Base-by-base conservation (phyloP, 1,284 basidiomycete species). In the Salmacisia buchloeana region DNA sequence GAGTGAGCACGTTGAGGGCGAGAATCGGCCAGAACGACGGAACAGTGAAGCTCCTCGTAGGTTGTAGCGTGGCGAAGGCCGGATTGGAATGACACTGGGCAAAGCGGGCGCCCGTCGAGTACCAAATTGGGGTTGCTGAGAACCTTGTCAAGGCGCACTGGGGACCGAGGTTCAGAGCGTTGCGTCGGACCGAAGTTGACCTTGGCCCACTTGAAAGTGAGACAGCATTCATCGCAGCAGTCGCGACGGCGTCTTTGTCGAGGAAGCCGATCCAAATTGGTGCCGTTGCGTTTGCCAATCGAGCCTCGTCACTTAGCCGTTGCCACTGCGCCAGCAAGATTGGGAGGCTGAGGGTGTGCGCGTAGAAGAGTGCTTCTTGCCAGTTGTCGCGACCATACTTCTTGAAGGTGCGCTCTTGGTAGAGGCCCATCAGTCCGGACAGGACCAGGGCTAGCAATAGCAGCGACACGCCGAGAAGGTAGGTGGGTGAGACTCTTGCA, bases 301-400 rank as follows among this genome's bases (percentile, higher is more conserved):
- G 39, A 9, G 74, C 41, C 58, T 76, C 73, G 1, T 21, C 1
- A 0, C 34, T 7, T 0, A 78, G 52, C 3, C 59, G 61, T 45
- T 35, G 13, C 3, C 49, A 31, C 2, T 70, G 41, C 1, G 75
- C 31, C 1, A 65, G 54, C 80, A 92, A 91, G 61, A 89, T 83
- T 0, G 90, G 90, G 13, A 93, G 83, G 0, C 88, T 88, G 21
- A 92, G 84, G 60, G 81, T 74, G 67, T 84, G 83, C 10, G 72
- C 71, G 72, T 93, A 97, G 82, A 96, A 97, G 83, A 97, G 87
- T 34, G 86, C 88, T 81, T 97, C 93, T 74, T 89, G 86, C 93
- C 93, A 97, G 66, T 86, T 87, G 15, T 76, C 66, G 31, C 75
- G 71, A 21, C 87, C 86, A 76, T 92, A 91, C 46, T 80, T 82